A percentile compares a stretch with the other conserved stretches of the same genome.
These are phyloP conservation scores for Mycena galericulata DNA, from an alignment of 768 basidiomycete genomes.

Conservation along the genomic window DNA sequence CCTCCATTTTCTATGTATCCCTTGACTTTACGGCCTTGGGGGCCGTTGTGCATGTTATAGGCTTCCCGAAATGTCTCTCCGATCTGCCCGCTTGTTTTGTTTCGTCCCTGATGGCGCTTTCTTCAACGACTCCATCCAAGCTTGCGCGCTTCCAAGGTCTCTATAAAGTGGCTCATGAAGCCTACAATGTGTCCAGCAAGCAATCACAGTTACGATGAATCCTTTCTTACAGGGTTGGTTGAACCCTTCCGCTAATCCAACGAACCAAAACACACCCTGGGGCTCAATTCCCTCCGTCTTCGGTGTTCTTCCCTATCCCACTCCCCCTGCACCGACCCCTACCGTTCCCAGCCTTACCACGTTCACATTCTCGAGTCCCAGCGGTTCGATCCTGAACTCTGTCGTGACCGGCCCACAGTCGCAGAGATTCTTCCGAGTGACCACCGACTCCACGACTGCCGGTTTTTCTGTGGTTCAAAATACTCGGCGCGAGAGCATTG, in stretches of 20 bases:
- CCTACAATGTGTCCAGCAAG: background rate
- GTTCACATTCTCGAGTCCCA: conserved; percentile 50
- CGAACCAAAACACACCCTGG: background rate
- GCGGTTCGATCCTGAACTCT: conserved; percentile 51
- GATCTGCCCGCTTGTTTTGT: too few relatives aligned
- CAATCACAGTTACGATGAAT: conserved; percentile 17
- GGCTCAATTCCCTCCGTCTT: conserved; percentile 10
- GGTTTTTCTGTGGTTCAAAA: conserved; percentile 52
- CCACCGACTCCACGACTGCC: conserved; percentile 46
- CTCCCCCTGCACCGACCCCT: conserved; percentile 12
- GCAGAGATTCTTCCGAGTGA: conserved; percentile 52
- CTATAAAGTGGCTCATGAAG: too few relatives aligned
- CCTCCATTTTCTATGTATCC: background rate
- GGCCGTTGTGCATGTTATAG: too few relatives aligned
- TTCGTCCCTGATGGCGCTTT: too few relatives aligned
- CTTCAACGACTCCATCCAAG: too few relatives aligned
- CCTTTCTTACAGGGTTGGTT: conserved; percentile 32
- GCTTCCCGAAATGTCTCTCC: too few relatives aligned
- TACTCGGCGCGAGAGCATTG: conserved; percentile 45
- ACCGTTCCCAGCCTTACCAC: conserved; percentile 45
- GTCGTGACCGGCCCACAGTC: conserved; percentile 50
- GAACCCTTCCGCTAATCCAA: background rate
- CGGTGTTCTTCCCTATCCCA: conserved; percentile 5
- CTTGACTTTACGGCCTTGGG: too few relatives aligned
- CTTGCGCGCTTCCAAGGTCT: too few relatives aligned